Evolutionary conservation across 768 basidiomycete genomes (phyloP).

Genomic region (Paxillus rubicundulus): DNA sequence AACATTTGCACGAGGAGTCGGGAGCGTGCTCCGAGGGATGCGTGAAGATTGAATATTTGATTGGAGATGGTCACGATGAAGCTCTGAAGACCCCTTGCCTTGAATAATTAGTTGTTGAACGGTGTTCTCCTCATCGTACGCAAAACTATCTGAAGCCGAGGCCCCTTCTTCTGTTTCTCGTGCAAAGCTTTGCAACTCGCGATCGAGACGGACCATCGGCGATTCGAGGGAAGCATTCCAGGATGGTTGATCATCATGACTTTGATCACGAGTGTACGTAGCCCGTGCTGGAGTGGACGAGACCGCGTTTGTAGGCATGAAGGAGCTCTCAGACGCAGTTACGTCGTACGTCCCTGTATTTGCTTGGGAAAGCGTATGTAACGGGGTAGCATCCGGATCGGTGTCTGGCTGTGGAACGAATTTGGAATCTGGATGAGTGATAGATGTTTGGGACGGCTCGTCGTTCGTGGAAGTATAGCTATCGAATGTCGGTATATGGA

Average conservation of each 20-base stretch:
- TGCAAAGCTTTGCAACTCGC: slow-evolving; percentile 57
- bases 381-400: slow-evolving; percentile 7
- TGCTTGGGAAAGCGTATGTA: slow-evolving; percentile 8
- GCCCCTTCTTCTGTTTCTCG: slow-evolving; percentile 37
- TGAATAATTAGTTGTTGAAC: slow-evolving; percentile 34
- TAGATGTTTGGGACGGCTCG: slow-evolving; percentile 38
- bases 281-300: slow-evolving; percentile 73
- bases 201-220: slow-evolving; percentile 65
- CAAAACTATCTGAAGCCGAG: slow-evolving; percentile 25
- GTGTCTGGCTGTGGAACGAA: slow-evolving; percentile 12
- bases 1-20: slow-evolving; percentile 39
- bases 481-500: slow-evolving; percentile 73
- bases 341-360: slow-evolving; percentile 31
- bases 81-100: slow-evolving; percentile 43
- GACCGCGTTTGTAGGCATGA: slow-evolving; percentile 68
- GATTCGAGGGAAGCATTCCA: slow-evolving; percentile 77
- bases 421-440: slow-evolving; percentile 13
- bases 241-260: slow-evolving; percentile 50
- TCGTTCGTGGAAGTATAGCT: slow-evolving; percentile 62
- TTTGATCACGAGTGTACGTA: slow-evolving; percentile 33
- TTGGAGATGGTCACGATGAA: slow-evolving; percentile 50
- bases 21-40: slow-evolving; percentile 21
- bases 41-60: slow-evolving; percentile 45
- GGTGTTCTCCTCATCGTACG: slow-evolving; percentile 30
- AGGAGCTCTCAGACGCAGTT: slow-evolving; percentile 65